Evolutionary conservation across 169 alveolate genomes (phyloP).

Genomic region (Ichthyophthirius multifiliis): DNA sequence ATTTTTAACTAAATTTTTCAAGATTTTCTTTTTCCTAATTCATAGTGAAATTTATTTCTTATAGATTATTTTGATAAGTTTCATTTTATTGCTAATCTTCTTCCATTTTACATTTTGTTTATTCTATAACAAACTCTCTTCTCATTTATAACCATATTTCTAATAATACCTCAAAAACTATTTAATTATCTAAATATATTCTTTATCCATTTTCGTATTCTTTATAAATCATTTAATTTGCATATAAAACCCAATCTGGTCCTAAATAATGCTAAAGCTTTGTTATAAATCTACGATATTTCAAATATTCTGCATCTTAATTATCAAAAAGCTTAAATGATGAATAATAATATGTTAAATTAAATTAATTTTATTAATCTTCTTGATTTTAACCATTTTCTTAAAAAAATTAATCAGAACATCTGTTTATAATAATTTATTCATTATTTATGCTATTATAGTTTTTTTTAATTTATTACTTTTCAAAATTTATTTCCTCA

Average conservation of each 20-base stretch:
- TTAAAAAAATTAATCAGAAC: no score
- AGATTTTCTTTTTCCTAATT: background rate
- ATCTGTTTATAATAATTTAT: no score
- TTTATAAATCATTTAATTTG: background rate
- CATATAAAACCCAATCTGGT: constrained; percentile 3
- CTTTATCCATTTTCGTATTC: background rate
- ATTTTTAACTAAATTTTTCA: constrained; percentile 1
- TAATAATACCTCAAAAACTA: background rate
- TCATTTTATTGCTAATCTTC: background rate
- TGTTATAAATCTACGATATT: constrained; percentile 2
- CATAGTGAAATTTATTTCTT: background rate
- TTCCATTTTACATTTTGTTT: background rate
- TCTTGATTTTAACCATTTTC: no score
- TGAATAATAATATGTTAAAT: constrained; percentile 3
- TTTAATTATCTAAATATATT: background rate
- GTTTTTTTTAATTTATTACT: no score
- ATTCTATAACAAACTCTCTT: background rate
- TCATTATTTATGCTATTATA: no score
- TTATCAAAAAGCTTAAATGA: background rate
- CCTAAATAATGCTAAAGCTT: constrained; percentile 5
- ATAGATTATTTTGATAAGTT: background rate
- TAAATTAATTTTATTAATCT: no score
- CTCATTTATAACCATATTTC: constrained; percentile 11
- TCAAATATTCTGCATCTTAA: background rate
- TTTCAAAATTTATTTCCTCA: no score